Base-by-base conservation (phyloP, 345 rosid genomes). In the Conringia planisiliqua region DNA sequence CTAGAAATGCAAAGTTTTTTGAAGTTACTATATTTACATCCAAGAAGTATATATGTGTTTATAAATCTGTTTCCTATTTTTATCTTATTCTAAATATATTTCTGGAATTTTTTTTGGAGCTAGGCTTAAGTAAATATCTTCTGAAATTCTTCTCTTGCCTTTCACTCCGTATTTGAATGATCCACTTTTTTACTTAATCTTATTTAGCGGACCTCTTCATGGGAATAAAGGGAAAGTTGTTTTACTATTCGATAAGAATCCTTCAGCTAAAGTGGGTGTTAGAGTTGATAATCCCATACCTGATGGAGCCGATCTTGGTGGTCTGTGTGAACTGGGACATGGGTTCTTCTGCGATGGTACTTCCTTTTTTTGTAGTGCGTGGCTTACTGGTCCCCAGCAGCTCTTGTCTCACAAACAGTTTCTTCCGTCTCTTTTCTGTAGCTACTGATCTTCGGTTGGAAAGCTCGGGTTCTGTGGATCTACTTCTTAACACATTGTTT, bases 301-400 rank as follows among this genome's bases (percentile, higher is more conserved):
- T 51, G 94, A 91, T 62, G 98, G 98, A 4, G 94, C 88, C 66
- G 96, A 93, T 82, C 96, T 91, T 70, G 94, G 92, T 73, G 86
- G 76, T 68, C 80, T 39, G 6, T 89, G 96, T 71, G 92, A 91
- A 82, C 70, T 10, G 24, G 94, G 90, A 50, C 80, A 80, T 78
- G 97, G 98, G 62, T 91, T 83, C 78, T 93, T 89, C 85, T 93
- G 97, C 83, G 76, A 77, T 70, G 97, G 97, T 93, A 87, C 82
- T 81, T 76, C 51, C 20, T 50, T 46, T 68, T 68, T 68, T 68
- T 33, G 36, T 56, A 48, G 61, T 50, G 52, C 67, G 66, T 56
- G 38, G 35, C 17, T 48, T 48, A 59, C 73, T 60, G 24, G 62
- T 70, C 16, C 71, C 52, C 42, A 52, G 32, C 55, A 59, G 47